These are phyloP conservation scores for Diaporthe batatas DNA, from an alignment of 2,329 filamentous ascomycete genomes.

Conservation along the genomic window DNA sequence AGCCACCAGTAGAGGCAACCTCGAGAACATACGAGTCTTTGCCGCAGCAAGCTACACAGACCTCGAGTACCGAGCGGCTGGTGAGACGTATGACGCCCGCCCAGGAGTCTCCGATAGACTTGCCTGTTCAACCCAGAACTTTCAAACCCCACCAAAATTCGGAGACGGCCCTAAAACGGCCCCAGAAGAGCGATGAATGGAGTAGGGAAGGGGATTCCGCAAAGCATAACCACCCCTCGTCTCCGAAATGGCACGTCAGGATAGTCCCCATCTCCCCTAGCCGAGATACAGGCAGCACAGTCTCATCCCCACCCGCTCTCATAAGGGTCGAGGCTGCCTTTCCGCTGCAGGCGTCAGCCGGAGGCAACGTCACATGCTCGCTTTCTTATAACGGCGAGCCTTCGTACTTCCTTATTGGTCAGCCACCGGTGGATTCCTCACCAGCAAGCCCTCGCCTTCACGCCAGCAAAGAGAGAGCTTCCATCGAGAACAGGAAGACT, in stretches of 20 bases:
- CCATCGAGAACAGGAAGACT: neutral
- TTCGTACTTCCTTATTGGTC: conserved; percentile 28
- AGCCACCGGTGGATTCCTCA: neutral
- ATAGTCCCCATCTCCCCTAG: conserved; percentile 22
- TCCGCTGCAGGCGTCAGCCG: conserved; percentile 10
- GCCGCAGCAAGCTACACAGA: neutral
- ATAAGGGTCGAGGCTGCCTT: conserved; percentile 35
- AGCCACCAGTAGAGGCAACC: neutral
- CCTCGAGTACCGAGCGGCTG: neutral
- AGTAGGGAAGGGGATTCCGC: neutral
- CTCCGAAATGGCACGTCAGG: conserved; percentile 24
- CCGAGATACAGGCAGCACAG: too few species aligned
- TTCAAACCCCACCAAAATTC: neutral
- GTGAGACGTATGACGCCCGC: neutral
- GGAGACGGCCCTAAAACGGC: neutral
- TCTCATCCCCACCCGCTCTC: neutral
- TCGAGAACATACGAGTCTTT: too few species aligned
- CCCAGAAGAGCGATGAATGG: neutral
- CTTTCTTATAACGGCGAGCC: neutral
- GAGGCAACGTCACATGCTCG: neutral
- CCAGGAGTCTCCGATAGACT: neutral
- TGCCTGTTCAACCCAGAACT: neutral
- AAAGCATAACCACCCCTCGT: neutral
- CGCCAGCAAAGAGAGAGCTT: neutral
- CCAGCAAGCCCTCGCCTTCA: neutral